phyloP scores from a whole-genome alignment of 1,139 yeast genomes.

The Candida sanyaensis region DNA sequence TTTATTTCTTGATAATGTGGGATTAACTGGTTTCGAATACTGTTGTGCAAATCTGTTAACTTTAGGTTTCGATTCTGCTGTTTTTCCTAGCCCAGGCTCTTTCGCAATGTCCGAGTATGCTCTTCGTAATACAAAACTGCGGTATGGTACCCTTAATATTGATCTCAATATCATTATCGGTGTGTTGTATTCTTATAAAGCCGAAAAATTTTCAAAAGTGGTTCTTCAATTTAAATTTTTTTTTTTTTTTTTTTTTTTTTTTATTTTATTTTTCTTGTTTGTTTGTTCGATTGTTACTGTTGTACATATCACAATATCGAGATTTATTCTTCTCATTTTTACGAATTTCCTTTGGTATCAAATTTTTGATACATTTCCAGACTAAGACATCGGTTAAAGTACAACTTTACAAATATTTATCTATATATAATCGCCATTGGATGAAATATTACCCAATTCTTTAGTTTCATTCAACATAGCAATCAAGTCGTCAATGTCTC shows the following conservation, averaged over 20 bases:
- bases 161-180: slow-evolving; percentile 1
- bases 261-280: no score
- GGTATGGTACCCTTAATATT: background rate
- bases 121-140: background rate
- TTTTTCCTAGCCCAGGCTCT: background rate
- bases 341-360: no score
- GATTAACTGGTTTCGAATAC: slow-evolving; percentile 5
- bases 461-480: slow-evolving; percentile 46
- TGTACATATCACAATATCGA: no score
- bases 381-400: no score
- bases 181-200: background rate
- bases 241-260: background rate
- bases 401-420: background rate
- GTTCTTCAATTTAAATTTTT: background rate
- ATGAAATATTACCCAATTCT: slow-evolving; percentile 42
- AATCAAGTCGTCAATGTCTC: slow-evolving; percentile 72
- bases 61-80: slow-evolving; percentile 8
- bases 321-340: no score
- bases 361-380: no score
- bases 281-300: no score
- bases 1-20: background rate
- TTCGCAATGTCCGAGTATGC: background rate
- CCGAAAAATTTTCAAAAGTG: slow-evolving; percentile 1
- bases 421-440: slow-evolving; percentile 42
- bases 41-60: slow-evolving; percentile 14